phyloP scores from a whole-genome alignment of 176 grass and related monocot species.

The bread wheat (Triticum aestivum) region IWGSC_CS_RefSeq_v2.1 NC_057800.1:7539305-7539804 shows the following conservation, averaged over 20 bases:
- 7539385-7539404: background rate
- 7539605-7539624: conserved; percentile 17
- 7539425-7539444: background rate
- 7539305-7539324: background rate
- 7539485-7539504: accelerated
- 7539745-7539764: background rate
- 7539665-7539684: background rate
- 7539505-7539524: background rate
- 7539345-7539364: background rate
- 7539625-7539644: accelerated
- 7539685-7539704: background rate
- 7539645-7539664: background rate
- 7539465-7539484: background rate
- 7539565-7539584: background rate
- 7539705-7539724: background rate
- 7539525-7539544: background rate
- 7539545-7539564: background rate
- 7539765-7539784: background rate
- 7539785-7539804: background rate
- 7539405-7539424: background rate
- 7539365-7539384: background rate
- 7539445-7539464: background rate
- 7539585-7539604: background rate
- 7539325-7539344: background rate
- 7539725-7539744: background rate